phyloP scores from a whole-genome alignment of 1,284 basidiomycete species.

The Cutaneotrichosporon mucoides region DNA sequence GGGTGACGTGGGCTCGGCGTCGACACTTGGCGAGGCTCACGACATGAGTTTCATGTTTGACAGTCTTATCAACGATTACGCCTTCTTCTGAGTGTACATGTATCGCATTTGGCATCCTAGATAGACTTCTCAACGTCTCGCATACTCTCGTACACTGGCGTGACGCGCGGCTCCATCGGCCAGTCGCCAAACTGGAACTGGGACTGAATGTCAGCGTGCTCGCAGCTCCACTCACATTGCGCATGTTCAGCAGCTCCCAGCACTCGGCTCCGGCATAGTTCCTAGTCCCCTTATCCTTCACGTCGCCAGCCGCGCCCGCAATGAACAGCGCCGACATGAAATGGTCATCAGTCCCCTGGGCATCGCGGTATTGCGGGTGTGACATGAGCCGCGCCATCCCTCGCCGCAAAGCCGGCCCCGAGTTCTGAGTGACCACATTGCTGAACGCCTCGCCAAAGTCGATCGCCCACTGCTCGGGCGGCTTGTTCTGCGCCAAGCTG shows the following conservation, averaged over 20 bases:
- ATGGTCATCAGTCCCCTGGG: constrained; percentile 36
- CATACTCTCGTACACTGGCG: no score
- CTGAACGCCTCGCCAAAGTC: constrained; percentile 29
- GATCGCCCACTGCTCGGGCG: constrained; percentile 32
- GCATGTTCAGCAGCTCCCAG: constrained; percentile 33
- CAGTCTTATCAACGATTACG: no score
- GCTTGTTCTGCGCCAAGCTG: constrained; percentile 25
- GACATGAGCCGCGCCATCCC: constrained; percentile 23
- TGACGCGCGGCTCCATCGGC: not conserved
- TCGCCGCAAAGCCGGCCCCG: constrained; percentile 11
- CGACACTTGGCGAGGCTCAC: no score
- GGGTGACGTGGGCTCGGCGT: no score
- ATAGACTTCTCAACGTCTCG: no score
- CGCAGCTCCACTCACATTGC: constrained; percentile 6
- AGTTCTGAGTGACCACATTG: constrained; percentile 26
- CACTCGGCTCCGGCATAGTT: constrained; percentile 31
- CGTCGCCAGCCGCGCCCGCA: constrained; percentile 28
- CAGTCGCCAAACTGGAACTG: constrained; percentile 26
- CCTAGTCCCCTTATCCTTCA: constrained; percentile 20
- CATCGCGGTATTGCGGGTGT: constrained; percentile 31
- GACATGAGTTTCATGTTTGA: no score
- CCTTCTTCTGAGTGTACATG: no score
- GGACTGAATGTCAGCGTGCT: not conserved
- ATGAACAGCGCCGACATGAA: constrained; percentile 26
- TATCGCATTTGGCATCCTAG: no score